Base-by-base conservation (phyloP, 2,329 filamentous ascomycete genomes). In the Rugonectria rugulosa region DNA sequence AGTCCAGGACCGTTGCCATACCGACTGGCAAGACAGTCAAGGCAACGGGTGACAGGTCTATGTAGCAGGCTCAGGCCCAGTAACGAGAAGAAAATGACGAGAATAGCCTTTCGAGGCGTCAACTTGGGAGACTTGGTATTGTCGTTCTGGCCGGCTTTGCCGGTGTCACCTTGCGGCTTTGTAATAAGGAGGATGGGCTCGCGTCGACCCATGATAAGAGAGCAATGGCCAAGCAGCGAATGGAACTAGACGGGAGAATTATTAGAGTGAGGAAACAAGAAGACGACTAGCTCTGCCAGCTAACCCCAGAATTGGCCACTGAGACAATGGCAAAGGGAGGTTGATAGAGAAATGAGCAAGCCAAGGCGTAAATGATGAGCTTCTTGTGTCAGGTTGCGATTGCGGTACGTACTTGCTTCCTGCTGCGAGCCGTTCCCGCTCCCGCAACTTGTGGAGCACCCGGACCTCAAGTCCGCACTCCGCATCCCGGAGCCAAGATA, bases 61-160 rank as follows among this genome's bases (percentile, higher is more conserved):
- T 69, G 64, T 24, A 72, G 57, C 15, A 70, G 24, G 20, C 67
- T 62, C 20, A 73, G 56, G 1, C 60, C 51, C 5, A 73, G 21
- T 1, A 75, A 48, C 1, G 67, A 63, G 8, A 72, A 23, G 5
- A 70, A 60, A 12, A 63, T 55, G 27, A 52, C 64, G 10, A 65
- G 29, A 1, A 71, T 47, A n/a, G 61, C 46, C 47, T 59, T 69
- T 29, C 55, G 59, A 6, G 66, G 63, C 5, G 65, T 64, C 41
- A 70, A 57, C 43, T 65, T 70, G 6, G 61, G 69, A 19, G 59
- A 47, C 37, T 59, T 59, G 7, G 56, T 54, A 37, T 56, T n/a
- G 6, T 66, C 54, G 50, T 53, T 56, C 26, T 19, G 54, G 10
- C 44, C 44, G 26, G 27, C 17, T 15, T 37, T 41, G 19, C 41